Evolutionary conservation across 2,329 filamentous ascomycete species (phyloP), one percentile per base, ranked within the genome.

Genomic region (Knoxdaviesia capensis): DNA sequence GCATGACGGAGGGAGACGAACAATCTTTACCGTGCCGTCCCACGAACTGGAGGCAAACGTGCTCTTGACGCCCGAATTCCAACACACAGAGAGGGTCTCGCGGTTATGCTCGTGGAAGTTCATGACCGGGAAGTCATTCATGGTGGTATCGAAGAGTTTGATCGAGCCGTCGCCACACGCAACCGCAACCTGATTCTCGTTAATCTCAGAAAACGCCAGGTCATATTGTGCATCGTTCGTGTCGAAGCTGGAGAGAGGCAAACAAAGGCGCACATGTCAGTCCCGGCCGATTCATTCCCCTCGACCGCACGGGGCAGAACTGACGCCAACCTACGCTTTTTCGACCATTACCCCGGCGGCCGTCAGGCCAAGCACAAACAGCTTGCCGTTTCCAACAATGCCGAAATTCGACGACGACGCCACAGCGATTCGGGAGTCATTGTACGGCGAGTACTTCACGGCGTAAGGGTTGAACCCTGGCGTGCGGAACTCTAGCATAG

Each of bases 361-460:
- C 4, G 85, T 92, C 48, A 98, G 63, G 31, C 79, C 80, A 30
- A 96, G 68, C 44, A 88, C 77, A 55, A 83, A 96, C 1, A 96
- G 63, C 37, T 87, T 76, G 7, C 90, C 90, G 64, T 98, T 98
- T 39, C 90, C 90, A 34, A 98, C 88, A 35, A 98, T 81, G 35
- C 90, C 90, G 62, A 90, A 98, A 66, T 98, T 96, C 48, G 88
- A 77, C n/a, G 86, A 81, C 1, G 82, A 72, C 31, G 84, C 83
- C 52, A 94, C 86, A 44, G 88, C 88, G 48, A 98, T 76, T 48
- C 87, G 78, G 49, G 83, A 90, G 64, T 96, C 90, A 65, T 92
- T 93, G 66, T 94, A 98, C 6, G 90, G 90, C 43, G 88, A 96
- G 68, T 96, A 98, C 63, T 94, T 94, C 60, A 94, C 86, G 51